phyloP scores from a whole-genome alignment of 345 rosid genomes.

The Erysimum cheiranthoides region DNA sequence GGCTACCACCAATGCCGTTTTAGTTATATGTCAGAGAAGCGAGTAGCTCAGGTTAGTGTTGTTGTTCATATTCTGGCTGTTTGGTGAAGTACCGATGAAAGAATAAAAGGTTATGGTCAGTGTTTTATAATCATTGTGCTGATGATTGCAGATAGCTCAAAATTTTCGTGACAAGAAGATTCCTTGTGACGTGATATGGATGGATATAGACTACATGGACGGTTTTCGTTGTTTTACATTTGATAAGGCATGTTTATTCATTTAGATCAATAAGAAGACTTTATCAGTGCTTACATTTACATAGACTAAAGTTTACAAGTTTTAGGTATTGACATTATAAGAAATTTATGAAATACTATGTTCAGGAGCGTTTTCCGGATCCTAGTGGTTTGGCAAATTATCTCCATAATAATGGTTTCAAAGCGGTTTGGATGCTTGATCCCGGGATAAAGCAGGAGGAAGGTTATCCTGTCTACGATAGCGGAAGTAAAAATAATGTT shows the following conservation, averaged over 20 bases:
- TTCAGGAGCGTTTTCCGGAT: constrained; percentile 72
- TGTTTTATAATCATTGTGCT: constrained; percentile 1
- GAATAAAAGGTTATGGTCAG: background rate
- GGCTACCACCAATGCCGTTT: constrained; percentile 97
- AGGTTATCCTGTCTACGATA: constrained; percentile 69
- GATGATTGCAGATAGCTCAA: constrained; percentile 61
- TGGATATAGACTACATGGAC: constrained; percentile 99
- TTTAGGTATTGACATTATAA: constrained; percentile 23
- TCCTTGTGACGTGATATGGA: constrained; percentile 94
- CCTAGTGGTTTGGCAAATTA: constrained; percentile 67
- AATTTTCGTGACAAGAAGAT: constrained; percentile 82
- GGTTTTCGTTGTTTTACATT: constrained; percentile 96
- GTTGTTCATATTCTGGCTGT: constrained; percentile 20
- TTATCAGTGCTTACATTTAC: constrained; percentile 4
- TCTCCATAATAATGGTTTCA: constrained; percentile 73
- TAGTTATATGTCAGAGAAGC: constrained; percentile 82
- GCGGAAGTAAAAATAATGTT: constrained; percentile 64
- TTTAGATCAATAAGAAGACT: constrained; percentile 7
- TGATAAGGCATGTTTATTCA: constrained; percentile 61
- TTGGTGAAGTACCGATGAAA: constrained; percentile 11
- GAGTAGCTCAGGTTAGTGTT: constrained; percentile 74
- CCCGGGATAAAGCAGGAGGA: constrained; percentile 89
- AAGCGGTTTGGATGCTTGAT: constrained; percentile 97
- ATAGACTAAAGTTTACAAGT: background rate
- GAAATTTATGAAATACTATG: constrained; percentile 11